Percentiles rank a stretch among this genome's conserved stretches.
phyloP scores from a whole-genome alignment of 1,284 basidiomycete species.

The Ustilago tritici region DNA sequence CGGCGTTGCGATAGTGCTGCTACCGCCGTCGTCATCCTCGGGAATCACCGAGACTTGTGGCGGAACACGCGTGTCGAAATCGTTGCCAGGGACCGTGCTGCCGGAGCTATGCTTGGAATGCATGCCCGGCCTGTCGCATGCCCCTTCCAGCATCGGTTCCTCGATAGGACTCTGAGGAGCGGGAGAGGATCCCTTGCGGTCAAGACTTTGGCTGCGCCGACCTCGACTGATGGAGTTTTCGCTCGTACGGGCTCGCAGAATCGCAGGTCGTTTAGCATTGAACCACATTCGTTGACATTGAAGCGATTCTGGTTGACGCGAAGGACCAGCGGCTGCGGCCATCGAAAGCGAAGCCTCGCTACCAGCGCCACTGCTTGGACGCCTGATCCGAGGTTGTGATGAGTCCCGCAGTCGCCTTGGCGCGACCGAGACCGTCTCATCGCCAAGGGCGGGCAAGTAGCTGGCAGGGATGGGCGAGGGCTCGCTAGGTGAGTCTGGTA shows the following conservation, averaged over 20 bases:
- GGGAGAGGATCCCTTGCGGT: conserved; percentile 25
- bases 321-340: conserved; percentile 13
- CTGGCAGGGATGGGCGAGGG: conserved; percentile 37
- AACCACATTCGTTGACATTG: conserved; percentile 36
- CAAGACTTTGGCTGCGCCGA: conserved; percentile 29
- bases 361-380: conserved; percentile 31
- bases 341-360: conserved; percentile 31
- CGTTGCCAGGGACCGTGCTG: conserved; percentile 25
- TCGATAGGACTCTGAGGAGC: conserved; percentile 28
- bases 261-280: conserved; percentile 35
- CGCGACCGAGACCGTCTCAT: not conserved
- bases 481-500: conserved; percentile 55
- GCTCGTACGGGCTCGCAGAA: conserved; percentile 35
- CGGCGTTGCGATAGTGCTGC: conserved; percentile 8
- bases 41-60: conserved; percentile 43
- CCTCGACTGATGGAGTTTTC: conserved; percentile 39
- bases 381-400: conserved; percentile 13
- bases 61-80: conserved; percentile 13
- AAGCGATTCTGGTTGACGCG: conserved; percentile 27
- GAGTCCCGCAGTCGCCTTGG: conserved; percentile 18
- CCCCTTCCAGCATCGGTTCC: conserved; percentile 1
- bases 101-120: conserved; percentile 41
- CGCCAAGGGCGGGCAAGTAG: conserved; percentile 31
- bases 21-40: conserved; percentile 30
- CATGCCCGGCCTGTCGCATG: conserved; percentile 16